Evolutionary conservation across 345 rosid species (phyloP), one percentile per base, ranked within the genome.

Genomic region (Passiflora organensis): DNA sequence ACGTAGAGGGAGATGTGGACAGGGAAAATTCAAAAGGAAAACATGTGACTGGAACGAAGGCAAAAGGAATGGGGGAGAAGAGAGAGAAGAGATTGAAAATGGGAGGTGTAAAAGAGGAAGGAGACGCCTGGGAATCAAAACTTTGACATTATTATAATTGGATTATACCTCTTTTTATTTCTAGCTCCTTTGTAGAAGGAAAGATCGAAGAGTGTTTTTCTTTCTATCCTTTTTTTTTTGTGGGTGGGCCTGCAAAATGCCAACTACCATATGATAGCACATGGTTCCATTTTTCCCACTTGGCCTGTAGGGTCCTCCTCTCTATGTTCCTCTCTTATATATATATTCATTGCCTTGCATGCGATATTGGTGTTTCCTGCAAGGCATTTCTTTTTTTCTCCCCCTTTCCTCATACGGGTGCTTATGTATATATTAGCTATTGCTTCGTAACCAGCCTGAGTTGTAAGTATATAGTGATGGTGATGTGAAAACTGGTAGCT

Each of bases 201-300:
- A 39, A 39, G 13, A 37, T 68, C 28, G 66, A 62, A 53, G 50
- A 4, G 60, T 44, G 53, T 13, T 42, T 28, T 16, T 43, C 8
- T 28, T 28, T 28, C 8, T n/a, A n/a, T n/a, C 8, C 34, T 28
- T 28, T 28, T 2, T 28, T 2, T 28, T 28, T 28, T 28, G 3
- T 2, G 8, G 3, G 78, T 74, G 77, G 82, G 81, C 60, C 75
- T 49, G 1, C 12, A 25, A 62, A 57, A 47, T 56, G 63, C 84
- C 85, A 78, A 78, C 83, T 63, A 78, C 82, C 84, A 80, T 80
- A 83, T 83, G 86, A 70, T 64, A 54, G 86, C 86, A 80, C 86
- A 80, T 80, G 86, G 68, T 69, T 65, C 78, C 81, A 50, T 60
- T 65, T 20, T 63, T 48, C 71, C 82, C 75, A 66, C 76, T 73